phyloP scores from a whole-genome alignment of 768 basidiomycete species.

The Russula emetica region DNA sequence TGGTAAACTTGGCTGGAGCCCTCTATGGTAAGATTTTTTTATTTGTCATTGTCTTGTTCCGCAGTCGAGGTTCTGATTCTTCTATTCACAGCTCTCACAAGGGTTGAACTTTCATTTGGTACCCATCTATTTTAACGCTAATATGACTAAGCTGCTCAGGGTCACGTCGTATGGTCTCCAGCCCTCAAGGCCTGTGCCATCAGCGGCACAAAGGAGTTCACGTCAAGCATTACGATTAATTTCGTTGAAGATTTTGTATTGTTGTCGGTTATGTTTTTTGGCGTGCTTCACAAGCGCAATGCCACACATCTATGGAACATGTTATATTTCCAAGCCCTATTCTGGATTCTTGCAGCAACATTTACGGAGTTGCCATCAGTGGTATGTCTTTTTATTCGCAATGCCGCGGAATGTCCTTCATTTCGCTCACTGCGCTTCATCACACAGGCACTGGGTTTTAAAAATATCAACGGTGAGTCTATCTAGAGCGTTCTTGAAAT shows the following conservation, averaged over 20 bases:
- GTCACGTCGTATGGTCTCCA: slow-evolving; percentile 3
- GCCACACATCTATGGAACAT: slow-evolving; percentile 25
- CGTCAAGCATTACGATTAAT: slow-evolving; percentile 20
- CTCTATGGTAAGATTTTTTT: slow-evolving; percentile 9
- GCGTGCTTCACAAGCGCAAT: slow-evolving; percentile 24
- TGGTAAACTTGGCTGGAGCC: slow-evolving; percentile 1
- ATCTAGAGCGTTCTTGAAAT: background rate
- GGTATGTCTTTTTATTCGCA: background rate
- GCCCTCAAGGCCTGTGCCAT: background rate
- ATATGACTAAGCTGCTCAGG: slow-evolving; percentile 9
- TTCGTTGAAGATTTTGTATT: slow-evolving; percentile 16
- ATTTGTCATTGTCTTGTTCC: background rate
- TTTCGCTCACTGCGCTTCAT: background rate
- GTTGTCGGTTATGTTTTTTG: slow-evolving; percentile 20
- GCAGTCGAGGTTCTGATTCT: background rate
- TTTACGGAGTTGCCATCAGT: slow-evolving; percentile 21
- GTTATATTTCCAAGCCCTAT: slow-evolving; percentile 23
- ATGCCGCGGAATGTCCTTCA: background rate
- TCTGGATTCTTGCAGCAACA: slow-evolving; percentile 19
- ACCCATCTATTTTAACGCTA: background rate
- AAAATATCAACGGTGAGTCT: slow-evolving; percentile 21
- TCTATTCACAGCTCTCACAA: slow-evolving; percentile 9
- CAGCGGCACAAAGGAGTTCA: background rate
- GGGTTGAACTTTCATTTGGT: slow-evolving; percentile 2
- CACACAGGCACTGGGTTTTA: slow-evolving; percentile 17